Evolutionary conservation across 108 stramenopile genomes (phyloP), one percentile per base, ranked within the genome.

Genomic region (Conticribra guillardii): DNA sequence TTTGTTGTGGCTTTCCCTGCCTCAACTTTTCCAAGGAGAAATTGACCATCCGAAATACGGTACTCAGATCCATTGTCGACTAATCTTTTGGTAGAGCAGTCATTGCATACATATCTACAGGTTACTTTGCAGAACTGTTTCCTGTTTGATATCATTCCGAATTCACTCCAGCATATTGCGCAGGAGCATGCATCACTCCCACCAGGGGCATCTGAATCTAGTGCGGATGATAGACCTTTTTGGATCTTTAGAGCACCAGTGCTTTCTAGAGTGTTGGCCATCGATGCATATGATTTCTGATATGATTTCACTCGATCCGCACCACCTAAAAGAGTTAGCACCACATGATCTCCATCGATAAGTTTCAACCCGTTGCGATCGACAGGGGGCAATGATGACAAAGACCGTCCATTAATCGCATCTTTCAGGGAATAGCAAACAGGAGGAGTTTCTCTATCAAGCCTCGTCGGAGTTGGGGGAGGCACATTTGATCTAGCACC

Each of bases 161-260:
- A 94, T 18, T 64, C 73, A 34, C 76, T 86, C 93, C 93, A 94
- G 54, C 93, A 94, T 31, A 94, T 85, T 9, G 93, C 87, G 60
- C 93, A 94, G 28, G 83, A 84, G 32, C 79, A 84, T 16, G 79
- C 80, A 55, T 89, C 84, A 31, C 80, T 88, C 11, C 92, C 92
- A 56, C 92, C 92, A 18, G 89, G 82, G 28, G 64, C 82, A 27
- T 57, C 45, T 8, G 83, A 87, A 45, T 94, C 85, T 28, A 71
- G 48, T 46, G 84, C 46, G 18, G 69, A 45, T 29, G 67, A 69
- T 37, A 55, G 52, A 45, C 54, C 44, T 71, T 4, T 56, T 55
- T 34, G 61, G 30, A 63, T 66, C 67, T 41, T 85, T 63, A 50
- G 60, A 67, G 34, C 41, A 7, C 62, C 60, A 16, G 37, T 52